Evolutionary conservation across 192 early-diverging fungal genomes (phyloP), one percentile per base, ranked within the genome.

Genomic region (Umbelopsis isabellina): DNA sequence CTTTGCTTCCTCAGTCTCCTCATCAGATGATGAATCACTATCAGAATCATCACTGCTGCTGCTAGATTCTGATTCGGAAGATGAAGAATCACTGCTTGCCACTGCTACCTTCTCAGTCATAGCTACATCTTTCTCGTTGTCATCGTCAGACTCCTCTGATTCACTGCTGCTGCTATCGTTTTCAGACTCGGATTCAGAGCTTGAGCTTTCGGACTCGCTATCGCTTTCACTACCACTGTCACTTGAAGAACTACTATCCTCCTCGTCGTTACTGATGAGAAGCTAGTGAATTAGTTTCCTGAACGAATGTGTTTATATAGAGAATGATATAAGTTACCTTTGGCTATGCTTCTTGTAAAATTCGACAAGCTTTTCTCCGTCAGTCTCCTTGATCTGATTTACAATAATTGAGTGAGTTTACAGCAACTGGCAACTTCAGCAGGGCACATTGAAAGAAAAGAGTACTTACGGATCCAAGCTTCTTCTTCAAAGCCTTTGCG

Each of bases 401-500:
- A 11, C 35, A 65, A 49, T 0, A 18, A 46, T 16, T 1, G 37
- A 41, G 37, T 41, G 37, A 41, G 37, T 41, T 7, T 41, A 41
- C 37, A 41, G 10, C 10, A 4, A 41, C 10, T 10, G 37, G 6
- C 37, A 41, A 0, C 5, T 6, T 41, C 5, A 10, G 37, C 37
- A 44, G 15, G 15, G 50, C 51, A 48, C 65, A 41, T 35, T n/a
- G 1, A 6, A 21, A 41, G 44, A 22, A 18, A 16, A 20, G 15
- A 20, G 15, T 46, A 52, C 64, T 78, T 73, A 78, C 76, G 4
- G 58, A 66, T 20, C 71, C 46, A 51, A 35, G 37, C 12, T 72
- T 65, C 33, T 73, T 73, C 33, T 73, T 73, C 18, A 78, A 70
- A n/a, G 71, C 68, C n/a, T 73, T 53, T 18, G 76, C 76, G 18